Evolutionary conservation across 257 asterid species (phyloP), one percentile per base, ranked within the genome.

Genomic region (Solanum raphanifolium): DNA sequence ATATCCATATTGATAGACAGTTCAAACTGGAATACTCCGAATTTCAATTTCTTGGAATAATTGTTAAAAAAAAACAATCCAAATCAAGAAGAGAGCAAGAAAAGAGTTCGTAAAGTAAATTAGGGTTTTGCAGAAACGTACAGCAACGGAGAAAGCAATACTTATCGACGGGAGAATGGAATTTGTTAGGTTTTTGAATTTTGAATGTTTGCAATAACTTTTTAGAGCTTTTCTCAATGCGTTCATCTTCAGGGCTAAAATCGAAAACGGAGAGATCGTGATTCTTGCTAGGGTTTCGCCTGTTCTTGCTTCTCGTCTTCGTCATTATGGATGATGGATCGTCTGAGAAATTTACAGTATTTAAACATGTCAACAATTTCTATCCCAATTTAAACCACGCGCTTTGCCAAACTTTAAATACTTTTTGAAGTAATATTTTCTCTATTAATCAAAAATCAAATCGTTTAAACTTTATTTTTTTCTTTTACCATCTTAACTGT

Each of bases 111-210:
- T 21, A 21, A 8, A 58, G 68, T 65, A 65, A 83, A 87, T n/a
- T 83, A 83, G 76, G 85, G 43, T 39, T 88, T 25, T 58, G 7
- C 6, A 35, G 82, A 71, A 82, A 92, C 98, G 90, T 93, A 96
- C 99, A 92, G 83, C 0, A 43, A 38, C 27, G 27, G 18, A 95
- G 96, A 81, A 94, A 95, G 43, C 10, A 13, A 92, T 94, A 95
- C 85, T 96, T 95, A 73, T 91, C 90, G 31, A 93, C 5, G 10
- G 91, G 86, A 65, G 89, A 88, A 41, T 73, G 15, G 86, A 89
- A 35, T 79, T 87, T 88, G 58, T 48, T 90, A 55, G 93, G 88
- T 11, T 88, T 38, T 3, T 86, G 86, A 66, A 60, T 92, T 88
- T 91, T 95, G 9, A 93, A 89, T 7, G 88, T 58, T 46, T 10